These are phyloP conservation scores for Malus hybrid DNA, from an alignment of 331 rosid genomes.

Conservation along the genomic window DNA sequence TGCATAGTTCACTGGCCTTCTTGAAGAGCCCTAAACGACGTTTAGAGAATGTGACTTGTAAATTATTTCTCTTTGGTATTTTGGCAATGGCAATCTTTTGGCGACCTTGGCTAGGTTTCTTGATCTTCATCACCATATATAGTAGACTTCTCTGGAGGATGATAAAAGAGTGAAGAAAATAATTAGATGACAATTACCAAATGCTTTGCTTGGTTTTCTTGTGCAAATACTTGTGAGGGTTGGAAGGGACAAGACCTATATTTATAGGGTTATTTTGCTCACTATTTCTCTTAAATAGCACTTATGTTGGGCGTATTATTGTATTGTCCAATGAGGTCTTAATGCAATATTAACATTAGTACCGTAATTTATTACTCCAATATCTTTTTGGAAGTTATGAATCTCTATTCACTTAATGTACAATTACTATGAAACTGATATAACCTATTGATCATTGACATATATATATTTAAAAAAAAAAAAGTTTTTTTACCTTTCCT, in stretches of 20 bases:
- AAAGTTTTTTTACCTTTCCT: too few species aligned
- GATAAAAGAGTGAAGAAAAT: background rate
- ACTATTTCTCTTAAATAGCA: background rate
- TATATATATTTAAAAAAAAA: too few species aligned
- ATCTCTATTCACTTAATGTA: constrained; percentile 8
- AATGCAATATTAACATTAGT: background rate
- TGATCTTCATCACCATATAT: constrained; percentile 14
- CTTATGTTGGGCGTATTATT: background rate
- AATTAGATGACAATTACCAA: background rate
- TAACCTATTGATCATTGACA: background rate
- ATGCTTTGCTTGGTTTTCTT: background rate
- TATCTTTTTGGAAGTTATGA: constrained; percentile 16
- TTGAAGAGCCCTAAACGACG: constrained; percentile 31
- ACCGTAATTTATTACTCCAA: constrained; percentile 7
- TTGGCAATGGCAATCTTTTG: constrained; percentile 22
- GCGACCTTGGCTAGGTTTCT: constrained; percentile 10
- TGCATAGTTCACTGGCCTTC: constrained; percentile 34
- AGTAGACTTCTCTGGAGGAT: background rate
- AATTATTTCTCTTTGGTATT: constrained; percentile 16
- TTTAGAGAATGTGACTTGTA: constrained; percentile 37
- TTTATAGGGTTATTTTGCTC: background rate
- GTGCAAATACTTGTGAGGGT: background rate
- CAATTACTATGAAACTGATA: background rate
- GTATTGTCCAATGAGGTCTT: background rate
- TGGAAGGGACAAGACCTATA: background rate